A percentile compares a stretch with the other conserved stretches of the same genome.
Evolutionary conservation across 179 eudicot genomes (phyloP).

Genomic region (Sideroxylon spinosum): DNA sequence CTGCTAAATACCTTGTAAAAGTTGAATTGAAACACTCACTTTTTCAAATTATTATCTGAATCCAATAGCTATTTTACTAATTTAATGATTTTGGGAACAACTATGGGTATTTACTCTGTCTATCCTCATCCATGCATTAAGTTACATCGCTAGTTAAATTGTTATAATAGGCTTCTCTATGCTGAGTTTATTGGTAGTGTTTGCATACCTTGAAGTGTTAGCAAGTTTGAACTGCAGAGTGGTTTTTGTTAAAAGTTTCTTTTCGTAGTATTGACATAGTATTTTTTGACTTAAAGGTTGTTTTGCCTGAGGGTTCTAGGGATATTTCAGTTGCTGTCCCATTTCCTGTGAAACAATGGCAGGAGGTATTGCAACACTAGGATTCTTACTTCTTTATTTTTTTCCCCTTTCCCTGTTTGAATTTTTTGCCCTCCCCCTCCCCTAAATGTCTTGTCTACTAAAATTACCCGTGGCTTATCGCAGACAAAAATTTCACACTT

Average conservation of each 20-base stretch:
- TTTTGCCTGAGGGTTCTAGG: slow-evolving; percentile 88
- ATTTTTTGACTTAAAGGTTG: slow-evolving; percentile 51
- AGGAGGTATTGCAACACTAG: slow-evolving; percentile 50
- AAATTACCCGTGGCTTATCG: slow-evolving; percentile 18
- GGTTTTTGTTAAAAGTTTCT: not conserved
- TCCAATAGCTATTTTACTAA: not conserved
- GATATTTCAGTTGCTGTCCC: slow-evolving; percentile 79
- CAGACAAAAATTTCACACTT: slow-evolving; percentile 82
- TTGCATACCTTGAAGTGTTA: not conserved
- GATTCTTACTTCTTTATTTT: not conserved
- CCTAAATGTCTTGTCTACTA: not conserved
- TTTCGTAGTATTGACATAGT: not conserved
- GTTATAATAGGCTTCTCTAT: not conserved
- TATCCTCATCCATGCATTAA: not conserved
- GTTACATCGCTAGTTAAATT: not conserved
- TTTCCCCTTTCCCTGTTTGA: not conserved
- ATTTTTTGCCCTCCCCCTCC: not conserved
- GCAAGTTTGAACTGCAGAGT: not conserved
- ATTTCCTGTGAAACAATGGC: slow-evolving; percentile 61
- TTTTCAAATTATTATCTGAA: not conserved
- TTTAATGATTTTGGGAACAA: not conserved
- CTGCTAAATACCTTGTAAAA: slow-evolving; percentile 4
- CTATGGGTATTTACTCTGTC: not conserved
- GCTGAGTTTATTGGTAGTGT: not conserved
- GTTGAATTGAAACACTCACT: not conserved